Conservation (phyloP, 805 yeast genomes). For the Yamadazyma insecticola region DNA sequence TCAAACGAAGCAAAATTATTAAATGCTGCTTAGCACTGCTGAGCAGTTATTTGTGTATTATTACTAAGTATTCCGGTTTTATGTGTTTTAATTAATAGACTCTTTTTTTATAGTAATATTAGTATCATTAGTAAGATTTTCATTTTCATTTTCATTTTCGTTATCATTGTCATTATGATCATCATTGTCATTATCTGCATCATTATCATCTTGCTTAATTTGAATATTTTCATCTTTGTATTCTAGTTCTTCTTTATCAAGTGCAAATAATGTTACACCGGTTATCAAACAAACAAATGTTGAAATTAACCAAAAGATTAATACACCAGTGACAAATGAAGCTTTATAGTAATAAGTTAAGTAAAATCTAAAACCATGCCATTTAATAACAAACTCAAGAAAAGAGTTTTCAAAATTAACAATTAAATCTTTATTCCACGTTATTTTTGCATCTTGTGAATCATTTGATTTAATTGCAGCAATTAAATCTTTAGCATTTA, state of each 20-base stretch:
- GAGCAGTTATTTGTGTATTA: background rate
- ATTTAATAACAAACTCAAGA: slow-evolving; percentile 26
- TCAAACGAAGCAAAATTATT: slow-evolving; percentile 24
- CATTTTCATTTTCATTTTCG: too few relatives aligned
- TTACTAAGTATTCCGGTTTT: too few relatives aligned
- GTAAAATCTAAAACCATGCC: slow-evolving; percentile 41
- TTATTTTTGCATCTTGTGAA: background rate
- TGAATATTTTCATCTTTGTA: background rate
- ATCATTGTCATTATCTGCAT: too few relatives aligned
- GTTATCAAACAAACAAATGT: slow-evolving; percentile 24
- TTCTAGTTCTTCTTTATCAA: background rate
- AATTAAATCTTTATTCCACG: slow-evolving; percentile 5
- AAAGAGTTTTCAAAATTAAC: slow-evolving; percentile 13
- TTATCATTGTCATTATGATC: background rate
- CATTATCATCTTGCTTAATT: background rate
- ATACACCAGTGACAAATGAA: slow-evolving; percentile 32
- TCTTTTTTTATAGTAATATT: too few relatives aligned
- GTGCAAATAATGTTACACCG: slow-evolving; percentile 11
- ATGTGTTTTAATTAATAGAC: too few relatives aligned
- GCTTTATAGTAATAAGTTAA: slow-evolving; percentile 29
- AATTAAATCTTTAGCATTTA: slow-evolving; percentile 1
- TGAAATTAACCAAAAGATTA: slow-evolving; percentile 33
- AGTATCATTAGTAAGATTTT: too few relatives aligned
- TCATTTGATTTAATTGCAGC: background rate
- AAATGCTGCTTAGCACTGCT: slow-evolving; percentile 29